Conservation (phyloP, 2,329 filamentous ascomycete genomes). For the Hypomyces perniciosus region DNA sequence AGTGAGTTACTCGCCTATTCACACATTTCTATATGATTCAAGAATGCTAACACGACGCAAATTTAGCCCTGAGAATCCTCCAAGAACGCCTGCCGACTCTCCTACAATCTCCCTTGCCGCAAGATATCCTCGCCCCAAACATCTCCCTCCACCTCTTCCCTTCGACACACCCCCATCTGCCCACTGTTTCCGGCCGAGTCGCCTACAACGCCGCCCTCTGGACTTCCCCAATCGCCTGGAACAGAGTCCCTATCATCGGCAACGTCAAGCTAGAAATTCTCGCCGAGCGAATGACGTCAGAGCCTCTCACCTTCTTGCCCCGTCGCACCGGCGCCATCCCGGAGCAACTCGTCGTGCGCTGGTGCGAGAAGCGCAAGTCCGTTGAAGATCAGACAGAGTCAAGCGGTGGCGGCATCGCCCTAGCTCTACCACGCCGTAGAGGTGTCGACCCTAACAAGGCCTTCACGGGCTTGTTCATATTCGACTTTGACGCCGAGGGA, state of each 20-base stretch:
- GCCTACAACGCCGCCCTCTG: conserved; percentile 90
- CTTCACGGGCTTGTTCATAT: conserved; percentile 89
- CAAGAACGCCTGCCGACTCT: conserved; percentile 63
- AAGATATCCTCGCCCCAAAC: conserved; percentile 69
- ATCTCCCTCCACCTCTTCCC: conserved; percentile 67
- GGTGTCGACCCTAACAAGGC: conserved; percentile 57
- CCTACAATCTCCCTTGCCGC: conserved; percentile 60
- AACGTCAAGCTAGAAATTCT: conserved; percentile 84
- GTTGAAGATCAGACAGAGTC: conserved; percentile 21
- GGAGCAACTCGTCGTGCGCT: conserved; percentile 86
- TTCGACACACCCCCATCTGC: conserved; percentile 78
- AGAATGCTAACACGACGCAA: conserved; percentile 4
- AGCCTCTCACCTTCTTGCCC: conserved; percentile 43
- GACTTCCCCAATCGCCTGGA: conserved; percentile 96
- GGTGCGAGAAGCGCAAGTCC: conserved; percentile 51
- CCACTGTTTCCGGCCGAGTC: conserved; percentile 83
- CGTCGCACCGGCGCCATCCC: conserved; percentile 48
- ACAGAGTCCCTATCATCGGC: conserved; percentile 80
- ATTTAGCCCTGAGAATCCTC: conserved; percentile 55
- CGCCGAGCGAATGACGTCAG: conserved; percentile 78
- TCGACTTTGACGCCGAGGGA: conserved; percentile 87
- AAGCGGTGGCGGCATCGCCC: conserved; percentile 40
- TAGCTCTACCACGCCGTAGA: conserved; percentile 32
- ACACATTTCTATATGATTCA: neutral
- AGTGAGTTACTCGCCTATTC: conserved; percentile 38